Evolutionary conservation across 345 rosid species (phyloP).

Genomic region (Noccaea caerulescens): DNA sequence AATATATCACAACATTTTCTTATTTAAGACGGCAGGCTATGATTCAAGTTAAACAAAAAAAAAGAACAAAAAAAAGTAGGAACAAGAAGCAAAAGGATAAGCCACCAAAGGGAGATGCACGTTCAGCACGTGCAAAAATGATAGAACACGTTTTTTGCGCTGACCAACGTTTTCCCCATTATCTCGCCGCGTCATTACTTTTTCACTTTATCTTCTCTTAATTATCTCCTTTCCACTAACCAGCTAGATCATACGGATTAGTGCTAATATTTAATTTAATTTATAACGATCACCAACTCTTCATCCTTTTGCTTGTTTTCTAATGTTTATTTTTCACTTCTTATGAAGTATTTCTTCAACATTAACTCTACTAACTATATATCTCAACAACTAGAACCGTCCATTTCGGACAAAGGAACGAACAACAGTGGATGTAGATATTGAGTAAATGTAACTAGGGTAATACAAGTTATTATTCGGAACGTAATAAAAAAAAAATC

Average conservation of each 20-base stretch:
- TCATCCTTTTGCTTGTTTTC: constrained; percentile 8
- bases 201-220: constrained; percentile 24
- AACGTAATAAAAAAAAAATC: no score
- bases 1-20: no score
- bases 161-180: constrained; percentile 16
- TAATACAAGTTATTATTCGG: no score
- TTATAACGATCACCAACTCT: constrained; percentile 21
- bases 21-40: constrained; percentile 3
- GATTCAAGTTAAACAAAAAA: background rate
- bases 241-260: constrained; percentile 12
- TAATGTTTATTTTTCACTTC: background rate
- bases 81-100: background rate
- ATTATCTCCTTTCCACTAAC: constrained; percentile 6
- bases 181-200: constrained; percentile 29
- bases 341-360: no score
- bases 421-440: background rate
- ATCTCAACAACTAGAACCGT: constrained; percentile 14
- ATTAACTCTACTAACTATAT: no score
- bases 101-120: constrained; percentile 26
- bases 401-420: background rate
- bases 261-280: constrained; percentile 11
- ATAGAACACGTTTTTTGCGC: constrained; percentile 36
- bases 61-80: background rate
- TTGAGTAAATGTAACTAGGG: no score
- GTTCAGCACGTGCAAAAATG: constrained; percentile 24